These are phyloP conservation scores for Toxoplasma gondii DNA, from an alignment of 169 alveolate genomes.

Conservation along the genomic window DNA sequence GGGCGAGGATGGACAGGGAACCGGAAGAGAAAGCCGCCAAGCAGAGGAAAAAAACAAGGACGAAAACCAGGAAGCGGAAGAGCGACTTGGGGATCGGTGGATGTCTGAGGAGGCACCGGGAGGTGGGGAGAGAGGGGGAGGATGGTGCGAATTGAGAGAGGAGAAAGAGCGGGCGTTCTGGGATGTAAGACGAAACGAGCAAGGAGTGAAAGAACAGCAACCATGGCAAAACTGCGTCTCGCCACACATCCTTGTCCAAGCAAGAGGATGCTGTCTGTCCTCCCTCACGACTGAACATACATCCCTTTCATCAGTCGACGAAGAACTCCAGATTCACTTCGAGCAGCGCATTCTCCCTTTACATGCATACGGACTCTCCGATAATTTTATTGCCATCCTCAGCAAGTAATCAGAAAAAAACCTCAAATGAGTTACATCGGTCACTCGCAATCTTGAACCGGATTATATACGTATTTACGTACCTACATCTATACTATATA, in stretches of 20 bases:
- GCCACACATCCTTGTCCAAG: not conserved
- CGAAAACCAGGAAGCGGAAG: not conserved
- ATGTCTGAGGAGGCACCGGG: not conserved
- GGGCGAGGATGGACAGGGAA: not conserved
- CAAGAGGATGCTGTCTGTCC: constrained; percentile 13
- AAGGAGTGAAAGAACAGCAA: not conserved
- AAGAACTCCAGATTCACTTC: not conserved
- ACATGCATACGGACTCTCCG: constrained; percentile 21
- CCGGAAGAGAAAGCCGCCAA: not conserved
- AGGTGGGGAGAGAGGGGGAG: not conserved
- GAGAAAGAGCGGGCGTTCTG: not conserved
- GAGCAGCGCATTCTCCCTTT: not conserved
- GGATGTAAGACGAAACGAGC: too few species aligned
- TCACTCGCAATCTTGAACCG: too few species aligned
- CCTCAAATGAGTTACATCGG: not conserved
- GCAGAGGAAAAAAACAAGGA: not conserved
- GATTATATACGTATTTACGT: too few species aligned
- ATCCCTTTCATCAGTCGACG: constrained; percentile 7
- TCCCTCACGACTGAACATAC: constrained; percentile 7
- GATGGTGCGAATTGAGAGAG: not conserved
- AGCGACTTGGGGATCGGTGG: not conserved
- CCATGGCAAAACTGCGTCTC: not conserved
- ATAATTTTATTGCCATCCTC: not conserved
- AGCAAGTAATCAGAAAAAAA: constrained; percentile 28
- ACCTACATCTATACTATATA: too few species aligned